Conservation (phyloP, 306 rosid genomes). For the Luffa aegyptiaca region DNA sequence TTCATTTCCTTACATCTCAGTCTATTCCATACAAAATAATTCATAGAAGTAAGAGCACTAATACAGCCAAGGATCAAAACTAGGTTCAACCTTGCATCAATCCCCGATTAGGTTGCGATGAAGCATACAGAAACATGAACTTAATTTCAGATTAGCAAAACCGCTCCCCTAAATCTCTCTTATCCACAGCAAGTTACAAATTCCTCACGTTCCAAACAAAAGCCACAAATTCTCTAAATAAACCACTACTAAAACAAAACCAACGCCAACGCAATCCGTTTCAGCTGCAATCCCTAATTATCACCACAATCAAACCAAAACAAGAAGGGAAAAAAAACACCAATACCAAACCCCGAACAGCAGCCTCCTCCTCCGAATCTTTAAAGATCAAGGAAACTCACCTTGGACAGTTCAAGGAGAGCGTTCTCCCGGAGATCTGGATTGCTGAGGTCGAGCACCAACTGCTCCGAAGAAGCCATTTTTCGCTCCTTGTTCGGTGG, state of each 20-base stretch:
- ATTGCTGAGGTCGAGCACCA: conserved; percentile 49
- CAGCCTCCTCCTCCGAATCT: not conserved
- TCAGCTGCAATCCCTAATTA: not conserved
- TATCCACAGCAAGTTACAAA: not conserved
- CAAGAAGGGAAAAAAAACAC: not conserved
- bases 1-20: not conserved
- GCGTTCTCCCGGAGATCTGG: conserved; percentile 55
- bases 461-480: conserved; percentile 50
- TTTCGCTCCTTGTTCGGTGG: conserved; percentile 37
- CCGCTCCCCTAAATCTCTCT: not conserved
- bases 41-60: not conserved
- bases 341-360: not conserved
- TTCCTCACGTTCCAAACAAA: not conserved
- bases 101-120: not conserved
- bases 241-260: not conserved
- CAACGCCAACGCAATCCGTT: not conserved
- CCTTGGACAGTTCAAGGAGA: conserved; percentile 57
- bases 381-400: not conserved
- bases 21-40: not conserved
- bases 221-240: not conserved
- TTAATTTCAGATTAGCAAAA: not conserved
- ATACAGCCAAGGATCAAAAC: not conserved
- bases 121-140: not conserved
- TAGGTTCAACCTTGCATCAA: not conserved
- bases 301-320: not conserved